These are phyloP conservation scores for Flueggea neowawraea DNA, from an alignment of 441 rosid species.

Conservation along the genomic window DNA sequence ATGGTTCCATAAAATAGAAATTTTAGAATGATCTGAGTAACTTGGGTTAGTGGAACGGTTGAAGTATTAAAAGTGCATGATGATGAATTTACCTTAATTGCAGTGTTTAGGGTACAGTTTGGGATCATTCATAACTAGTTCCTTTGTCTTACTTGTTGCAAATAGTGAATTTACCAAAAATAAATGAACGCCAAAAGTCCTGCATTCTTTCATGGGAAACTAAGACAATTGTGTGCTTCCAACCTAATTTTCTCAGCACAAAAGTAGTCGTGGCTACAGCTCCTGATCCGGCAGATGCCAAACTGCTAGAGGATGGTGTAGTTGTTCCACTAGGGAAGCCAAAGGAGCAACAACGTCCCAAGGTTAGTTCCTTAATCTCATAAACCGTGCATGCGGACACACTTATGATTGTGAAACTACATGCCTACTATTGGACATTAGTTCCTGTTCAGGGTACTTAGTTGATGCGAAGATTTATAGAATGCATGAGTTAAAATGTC, in stretches of 20 bases:
- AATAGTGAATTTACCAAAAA: too few relatives aligned
- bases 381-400: neutral
- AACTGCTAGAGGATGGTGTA: slow-evolving; percentile 56
- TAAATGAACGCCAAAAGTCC: too few relatives aligned
- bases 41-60: slow-evolving; percentile 2
- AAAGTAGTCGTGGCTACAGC: slow-evolving; percentile 81
- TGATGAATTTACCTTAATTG: neutral
- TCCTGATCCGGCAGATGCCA: slow-evolving; percentile 61
- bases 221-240: slow-evolving; percentile 9
- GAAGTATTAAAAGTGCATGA: neutral
- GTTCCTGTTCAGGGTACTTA: neutral
- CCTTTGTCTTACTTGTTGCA: slow-evolving; percentile 6
- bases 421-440: neutral
- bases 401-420: neutral
- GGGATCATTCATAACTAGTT: neutral
- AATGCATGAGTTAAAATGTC: neutral
- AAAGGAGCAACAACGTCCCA: slow-evolving; percentile 26
- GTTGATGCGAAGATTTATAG: neutral
- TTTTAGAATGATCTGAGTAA: too few relatives aligned
- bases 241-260: slow-evolving; percentile 46
- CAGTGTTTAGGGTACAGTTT: too few relatives aligned
- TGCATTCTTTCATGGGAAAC: neutral
- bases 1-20: too few relatives aligned
- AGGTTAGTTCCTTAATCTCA: slow-evolving; percentile 31
- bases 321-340: slow-evolving; percentile 80